Percentiles rank a stretch among this genome's conserved stretches.
phyloP scores from a whole-genome alignment of 2,329 filamentous ascomycete genomes.

The Chrysosporium queenslandicum region DNA sequence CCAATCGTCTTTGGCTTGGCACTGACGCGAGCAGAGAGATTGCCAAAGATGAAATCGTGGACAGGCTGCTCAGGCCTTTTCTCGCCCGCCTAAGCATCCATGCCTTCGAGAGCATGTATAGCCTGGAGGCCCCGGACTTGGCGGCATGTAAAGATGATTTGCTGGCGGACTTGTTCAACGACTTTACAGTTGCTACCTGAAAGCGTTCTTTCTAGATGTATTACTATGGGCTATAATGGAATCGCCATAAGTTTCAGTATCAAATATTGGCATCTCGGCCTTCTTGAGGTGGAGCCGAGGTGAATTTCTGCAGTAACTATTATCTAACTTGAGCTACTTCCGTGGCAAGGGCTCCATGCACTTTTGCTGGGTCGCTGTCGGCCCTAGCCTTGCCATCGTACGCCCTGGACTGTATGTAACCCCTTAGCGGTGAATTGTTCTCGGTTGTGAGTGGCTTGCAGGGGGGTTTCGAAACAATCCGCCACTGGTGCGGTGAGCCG shows the following conservation, averaged over 20 bases:
- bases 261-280: background rate
- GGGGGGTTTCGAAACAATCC: background rate
- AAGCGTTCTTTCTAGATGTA: background rate
- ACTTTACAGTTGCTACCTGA: conserved; percentile 48
- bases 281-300: background rate
- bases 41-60: conserved; percentile 54
- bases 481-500: background rate
- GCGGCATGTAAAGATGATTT: conserved; percentile 54
- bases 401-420: no score
- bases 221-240: background rate
- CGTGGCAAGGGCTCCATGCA: background rate
- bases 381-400: background rate
- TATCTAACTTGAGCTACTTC: background rate
- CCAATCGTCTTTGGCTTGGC: conserved; percentile 35
- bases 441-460: conserved; percentile 1
- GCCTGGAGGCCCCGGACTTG: conserved; percentile 61
- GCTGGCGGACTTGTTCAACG: conserved; percentile 68
- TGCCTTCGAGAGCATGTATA: conserved; percentile 86
- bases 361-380: no score
- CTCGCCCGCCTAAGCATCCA: conserved; percentile 86
- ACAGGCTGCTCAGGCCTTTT: conserved; percentile 73
- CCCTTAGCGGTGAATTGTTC: background rate
- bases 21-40: conserved; percentile 44
- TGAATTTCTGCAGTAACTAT: background rate
- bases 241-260: background rate